Evolutionary conservation across 345 rosid species (phyloP).

Genomic region (Lenwebbia sp.): DNA sequence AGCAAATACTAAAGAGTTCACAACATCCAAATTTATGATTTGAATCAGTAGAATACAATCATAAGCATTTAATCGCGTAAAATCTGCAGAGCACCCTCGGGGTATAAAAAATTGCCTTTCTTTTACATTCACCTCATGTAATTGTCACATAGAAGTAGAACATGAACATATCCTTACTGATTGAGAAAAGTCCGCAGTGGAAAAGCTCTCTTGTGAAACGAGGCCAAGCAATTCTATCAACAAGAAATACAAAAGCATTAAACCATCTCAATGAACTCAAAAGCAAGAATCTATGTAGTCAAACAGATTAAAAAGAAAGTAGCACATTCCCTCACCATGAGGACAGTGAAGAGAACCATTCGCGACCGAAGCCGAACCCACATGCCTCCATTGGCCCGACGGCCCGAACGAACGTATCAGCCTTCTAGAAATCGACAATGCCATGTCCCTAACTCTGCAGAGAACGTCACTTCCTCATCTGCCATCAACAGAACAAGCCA

Average conservation of each 20-base stretch:
- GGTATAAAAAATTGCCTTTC: not conserved
- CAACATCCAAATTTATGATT: not conserved
- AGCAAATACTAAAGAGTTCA: not conserved
- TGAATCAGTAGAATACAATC: not conserved
- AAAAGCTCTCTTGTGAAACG: not conserved
- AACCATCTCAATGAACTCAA: slow-evolving; percentile 2
- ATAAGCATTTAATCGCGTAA: not conserved
- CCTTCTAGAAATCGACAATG: not conserved
- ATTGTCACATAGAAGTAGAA: not conserved
- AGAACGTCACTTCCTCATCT: not conserved
- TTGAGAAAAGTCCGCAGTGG: not conserved
- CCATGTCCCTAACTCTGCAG: not conserved
- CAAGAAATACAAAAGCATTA: not conserved
- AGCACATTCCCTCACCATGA: not conserved
- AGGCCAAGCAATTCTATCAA: not conserved
- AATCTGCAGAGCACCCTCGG: not conserved
- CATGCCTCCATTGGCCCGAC: not conserved
- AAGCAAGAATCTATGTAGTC: not conserved
- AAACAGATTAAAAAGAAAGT: not conserved
- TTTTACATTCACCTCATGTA: not conserved
- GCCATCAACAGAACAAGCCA: not conserved
- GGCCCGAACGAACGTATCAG: not conserved
- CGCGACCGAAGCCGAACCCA: not conserved
- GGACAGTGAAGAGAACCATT: not conserved
- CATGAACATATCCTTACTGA: not conserved